A percentile compares a stretch with the other conserved stretches of the same genome.
Evolutionary conservation across 257 asterid species (phyloP).

Genomic region (Solanum etuberosum): DNA sequence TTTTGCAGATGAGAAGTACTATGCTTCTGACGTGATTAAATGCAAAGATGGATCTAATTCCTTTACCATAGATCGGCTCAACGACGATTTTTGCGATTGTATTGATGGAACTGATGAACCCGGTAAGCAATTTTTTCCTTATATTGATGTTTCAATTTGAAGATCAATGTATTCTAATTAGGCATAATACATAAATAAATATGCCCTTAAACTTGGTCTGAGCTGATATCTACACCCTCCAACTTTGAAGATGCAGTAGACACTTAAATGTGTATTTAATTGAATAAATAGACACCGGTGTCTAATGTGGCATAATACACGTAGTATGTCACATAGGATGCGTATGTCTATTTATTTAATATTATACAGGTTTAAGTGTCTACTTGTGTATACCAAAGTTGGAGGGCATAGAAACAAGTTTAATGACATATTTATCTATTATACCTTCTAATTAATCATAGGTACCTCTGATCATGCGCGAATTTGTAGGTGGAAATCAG

Average conservation of each 20-base stretch:
- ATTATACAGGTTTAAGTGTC: no score
- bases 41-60: conserved; percentile 82
- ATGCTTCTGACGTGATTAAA: conserved; percentile 40
- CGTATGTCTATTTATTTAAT: no score
- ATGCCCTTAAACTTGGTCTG: background rate
- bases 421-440: no score
- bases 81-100: conserved; percentile 87
- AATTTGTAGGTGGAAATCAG: background rate
- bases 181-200: background rate
- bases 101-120: conserved; percentile 92
- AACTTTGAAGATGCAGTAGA: no score
- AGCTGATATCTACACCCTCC: no score
- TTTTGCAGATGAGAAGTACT: conserved; percentile 57
- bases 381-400: no score
- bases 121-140: conserved; percentile 22
- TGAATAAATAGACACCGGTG: background rate
- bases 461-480: background rate
- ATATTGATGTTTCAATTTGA: background rate
- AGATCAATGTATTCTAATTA: no score
- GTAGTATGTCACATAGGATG: background rate
- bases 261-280: no score
- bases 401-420: no score
- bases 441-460: no score
- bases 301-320: no score
- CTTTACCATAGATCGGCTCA: conserved; percentile 62